Base-by-base conservation (phyloP, 495 filamentous ascomycete species). In the Durotheca rogersii region DNA sequence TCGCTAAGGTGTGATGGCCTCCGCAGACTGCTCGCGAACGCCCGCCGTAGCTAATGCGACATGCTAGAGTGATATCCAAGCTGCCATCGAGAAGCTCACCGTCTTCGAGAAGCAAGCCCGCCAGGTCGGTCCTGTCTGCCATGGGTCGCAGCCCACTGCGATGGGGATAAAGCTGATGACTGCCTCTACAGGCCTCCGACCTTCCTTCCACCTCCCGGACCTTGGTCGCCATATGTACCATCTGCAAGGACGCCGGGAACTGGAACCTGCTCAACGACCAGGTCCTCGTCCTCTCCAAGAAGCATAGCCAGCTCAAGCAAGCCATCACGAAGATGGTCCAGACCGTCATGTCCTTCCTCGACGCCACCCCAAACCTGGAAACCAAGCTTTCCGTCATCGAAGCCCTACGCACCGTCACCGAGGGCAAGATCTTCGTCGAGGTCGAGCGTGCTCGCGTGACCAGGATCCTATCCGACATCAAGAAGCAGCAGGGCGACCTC, bases 371-470 rank as follows among this genome's bases (percentile, higher is more conserved):
- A 29, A 86, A 77, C 48, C 52, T 86, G 50, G 92, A 95, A 47
- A 88, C 82, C 23, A 97, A 96, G 74, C 76, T 98, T 35, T 85
- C 88, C 11, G 82, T 94, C 31, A 97, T 98, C 56, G 90, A 97
- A 69, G 95, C 92, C 1, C 71, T 98, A 59, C 83, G 93, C 51
- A 96, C 93, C 21, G 91, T 98, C 52, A 98, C 93, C 17, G 93
- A 98, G 69, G 93, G 93, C 72, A 98, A 98, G 88, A 97, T 98
- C 62, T 98, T 97, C 60, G 91, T 98, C 60, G 93, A 98, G 77
- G 93, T 98, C 16, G 93, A 98, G 75, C 82, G 93, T 51, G 93
- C 93, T 57, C 88, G 94, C 60, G 85, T 97, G 38, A 98, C 93
- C 49, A 87, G 85, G 58, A 93, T 95, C 52, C 77, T 98, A 12